Percentiles rank a stretch among this genome's conserved stretches.
Conservation (phyloP, 2,329 filamentous ascomycete genomes). For the Lojkania enalia region DNA sequence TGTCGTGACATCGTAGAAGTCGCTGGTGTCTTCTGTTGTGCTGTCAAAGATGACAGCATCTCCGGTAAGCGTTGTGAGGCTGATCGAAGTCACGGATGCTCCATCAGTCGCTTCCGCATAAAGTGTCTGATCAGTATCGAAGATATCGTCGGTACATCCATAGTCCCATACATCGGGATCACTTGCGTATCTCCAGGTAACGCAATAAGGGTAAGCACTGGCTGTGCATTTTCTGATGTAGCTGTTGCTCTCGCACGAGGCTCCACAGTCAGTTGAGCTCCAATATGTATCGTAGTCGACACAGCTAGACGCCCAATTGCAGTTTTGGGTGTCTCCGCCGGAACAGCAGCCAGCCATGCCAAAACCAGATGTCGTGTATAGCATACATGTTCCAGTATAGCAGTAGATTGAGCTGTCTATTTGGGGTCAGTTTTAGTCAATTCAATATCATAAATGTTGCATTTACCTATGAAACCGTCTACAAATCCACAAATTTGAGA, state of each 20-base stretch:
- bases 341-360: constrained; percentile 35
- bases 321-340: constrained; percentile 23
- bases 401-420: not conserved
- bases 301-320: constrained; percentile 31
- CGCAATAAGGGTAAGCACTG: constrained; percentile 23
- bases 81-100: constrained; percentile 17
- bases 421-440: not conserved
- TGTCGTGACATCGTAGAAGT: not conserved
- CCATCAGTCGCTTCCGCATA: constrained; percentile 18
- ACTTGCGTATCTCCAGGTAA: constrained; percentile 32
- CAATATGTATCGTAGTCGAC: constrained; percentile 24
- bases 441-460: too few relatives aligned
- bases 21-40: not conserved
- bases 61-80: constrained; percentile 21
- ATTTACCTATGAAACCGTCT: constrained; percentile 24
- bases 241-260: constrained; percentile 22
- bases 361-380: constrained; percentile 23
- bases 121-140: constrained; percentile 21
- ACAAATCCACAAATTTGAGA: constrained; percentile 32
- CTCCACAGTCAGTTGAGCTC: constrained; percentile 18
- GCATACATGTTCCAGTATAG: constrained; percentile 33
- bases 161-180: constrained; percentile 26
- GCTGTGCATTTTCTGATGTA: constrained; percentile 31
- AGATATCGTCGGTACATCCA: constrained; percentile 22
- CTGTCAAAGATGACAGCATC: constrained; percentile 17